A percentile compares a stretch with the other conserved stretches of the same genome.
These are phyloP conservation scores for Zygosaccharomyces sapae DNA, from an alignment of 1,139 yeast species.

Conservation along the genomic window DNA sequence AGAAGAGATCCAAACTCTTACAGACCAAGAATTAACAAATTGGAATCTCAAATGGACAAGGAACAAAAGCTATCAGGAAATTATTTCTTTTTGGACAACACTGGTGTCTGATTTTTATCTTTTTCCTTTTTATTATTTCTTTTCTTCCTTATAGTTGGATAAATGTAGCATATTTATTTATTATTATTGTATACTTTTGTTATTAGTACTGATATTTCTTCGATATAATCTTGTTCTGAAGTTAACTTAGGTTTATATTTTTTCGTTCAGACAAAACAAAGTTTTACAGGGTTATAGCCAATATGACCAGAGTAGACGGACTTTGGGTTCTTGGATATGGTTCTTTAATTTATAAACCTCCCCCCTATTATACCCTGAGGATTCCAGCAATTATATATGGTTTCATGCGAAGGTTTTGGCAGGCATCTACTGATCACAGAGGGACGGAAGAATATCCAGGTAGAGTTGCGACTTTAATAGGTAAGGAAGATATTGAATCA, in stretches of 20 bases:
- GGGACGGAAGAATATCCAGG: slow-evolving; percentile 87
- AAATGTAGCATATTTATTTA: slow-evolving; percentile 14
- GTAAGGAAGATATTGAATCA: slow-evolving; percentile 49
- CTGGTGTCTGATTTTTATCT: slow-evolving; percentile 35
- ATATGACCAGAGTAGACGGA: slow-evolving; percentile 36
- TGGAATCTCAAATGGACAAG: slow-evolving; percentile 97
- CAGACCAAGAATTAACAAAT: slow-evolving; percentile 97
- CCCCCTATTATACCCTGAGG: slow-evolving; percentile 60
- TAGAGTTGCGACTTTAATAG: slow-evolving; percentile 75
- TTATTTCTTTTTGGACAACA: slow-evolving; percentile 86
- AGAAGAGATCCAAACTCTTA: slow-evolving; percentile 98
- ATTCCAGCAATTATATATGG: slow-evolving; percentile 77
- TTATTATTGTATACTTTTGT: slow-evolving; percentile 8
- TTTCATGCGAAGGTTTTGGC: slow-evolving; percentile 84
- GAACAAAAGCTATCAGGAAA: slow-evolving; percentile 90
- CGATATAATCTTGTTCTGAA: neutral
- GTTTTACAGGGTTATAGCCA: neutral
- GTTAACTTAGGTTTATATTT: neutral
- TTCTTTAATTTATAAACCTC: slow-evolving; percentile 85
- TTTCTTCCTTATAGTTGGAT: slow-evolving; percentile 9
- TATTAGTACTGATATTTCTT: slow-evolving; percentile 1
- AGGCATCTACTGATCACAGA: slow-evolving; percentile 81
- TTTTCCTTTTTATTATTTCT: slow-evolving; percentile 2
- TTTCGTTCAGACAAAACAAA: neutral
- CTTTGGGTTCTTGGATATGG: slow-evolving; percentile 92